Evolutionary conservation across 73 alveolate genomes (phyloP).

Genomic region (Stentor roeselii): DNA sequence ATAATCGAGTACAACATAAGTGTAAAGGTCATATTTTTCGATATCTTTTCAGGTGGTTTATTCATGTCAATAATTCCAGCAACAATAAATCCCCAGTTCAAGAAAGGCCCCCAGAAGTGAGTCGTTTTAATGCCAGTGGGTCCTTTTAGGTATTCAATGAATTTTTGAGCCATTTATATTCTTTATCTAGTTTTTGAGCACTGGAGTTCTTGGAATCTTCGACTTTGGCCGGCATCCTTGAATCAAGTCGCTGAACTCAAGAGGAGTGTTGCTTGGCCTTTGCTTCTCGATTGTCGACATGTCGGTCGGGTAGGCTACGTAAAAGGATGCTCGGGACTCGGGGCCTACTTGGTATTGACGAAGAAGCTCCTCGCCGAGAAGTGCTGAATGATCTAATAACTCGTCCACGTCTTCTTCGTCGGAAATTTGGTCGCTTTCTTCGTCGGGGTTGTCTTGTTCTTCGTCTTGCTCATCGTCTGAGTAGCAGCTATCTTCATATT

Average conservation of each 20-base stretch:
- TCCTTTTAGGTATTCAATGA: neutral
- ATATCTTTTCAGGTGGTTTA: conserved; percentile 68
- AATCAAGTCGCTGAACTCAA: neutral
- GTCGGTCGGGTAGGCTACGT: neutral
- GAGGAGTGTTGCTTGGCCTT: neutral
- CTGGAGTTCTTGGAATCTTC: conserved; percentile 11
- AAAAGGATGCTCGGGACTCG: conserved; percentile 7
- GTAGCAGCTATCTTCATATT: conserved; percentile 48
- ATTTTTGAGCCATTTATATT: neutral
- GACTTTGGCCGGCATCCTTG: neutral
- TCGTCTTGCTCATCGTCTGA: conserved; percentile 58
- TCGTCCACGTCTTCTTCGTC: conserved; percentile 49
- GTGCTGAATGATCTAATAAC: neutral
- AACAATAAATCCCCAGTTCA: conserved; percentile 65
- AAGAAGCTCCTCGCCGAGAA: conserved; percentile 9
- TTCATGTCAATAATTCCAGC: conserved; percentile 60
- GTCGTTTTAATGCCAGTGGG: conserved; percentile 71
- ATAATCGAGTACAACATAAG: conserved; percentile 2
- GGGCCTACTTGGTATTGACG: conserved; percentile 7
- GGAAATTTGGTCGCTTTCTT: conserved; percentile 40
- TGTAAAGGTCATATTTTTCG: conserved; percentile 30
- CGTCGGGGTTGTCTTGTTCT: conserved; percentile 56
- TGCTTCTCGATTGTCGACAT: neutral
- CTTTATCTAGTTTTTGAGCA: neutral
- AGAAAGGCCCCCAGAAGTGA: conserved; percentile 76